phyloP scores from a whole-genome alignment of 2,329 filamentous ascomycete genomes.

The Exophiala viscosa region DNA sequence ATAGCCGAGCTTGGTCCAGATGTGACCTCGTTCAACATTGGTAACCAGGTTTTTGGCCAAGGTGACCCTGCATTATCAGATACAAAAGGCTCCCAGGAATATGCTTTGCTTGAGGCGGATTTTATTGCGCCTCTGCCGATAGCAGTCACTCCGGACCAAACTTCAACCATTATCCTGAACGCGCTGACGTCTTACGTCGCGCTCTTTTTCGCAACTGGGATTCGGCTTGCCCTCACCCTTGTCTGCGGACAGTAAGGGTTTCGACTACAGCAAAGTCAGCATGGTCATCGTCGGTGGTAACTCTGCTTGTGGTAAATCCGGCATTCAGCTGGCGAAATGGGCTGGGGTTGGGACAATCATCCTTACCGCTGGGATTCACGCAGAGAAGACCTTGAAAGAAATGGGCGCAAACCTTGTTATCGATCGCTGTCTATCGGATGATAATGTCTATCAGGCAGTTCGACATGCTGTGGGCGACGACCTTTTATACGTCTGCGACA shows the following conservation, averaged over 20 bases:
- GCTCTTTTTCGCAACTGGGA: background rate
- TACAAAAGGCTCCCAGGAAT: constrained; percentile 4
- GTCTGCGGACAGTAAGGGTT: background rate
- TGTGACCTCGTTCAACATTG: constrained; percentile 1
- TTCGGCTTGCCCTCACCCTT: constrained; percentile 1
- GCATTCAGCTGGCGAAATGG: constrained; percentile 3
- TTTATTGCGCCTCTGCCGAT: background rate
- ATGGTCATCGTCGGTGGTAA: constrained; percentile 1
- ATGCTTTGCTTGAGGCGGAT: constrained; percentile 1
- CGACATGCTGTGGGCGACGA: background rate
- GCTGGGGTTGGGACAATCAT: constrained; percentile 1
- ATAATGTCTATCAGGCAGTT: background rate
- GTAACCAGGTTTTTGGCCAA: constrained; percentile 1
- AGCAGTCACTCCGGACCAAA: constrained; percentile 1
- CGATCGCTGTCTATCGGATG: background rate
- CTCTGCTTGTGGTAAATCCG: background rate
- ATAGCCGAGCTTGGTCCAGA: background rate
- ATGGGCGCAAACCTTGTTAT: constrained; percentile 1
- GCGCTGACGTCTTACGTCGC: constrained; percentile 1
- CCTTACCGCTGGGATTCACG: background rate
- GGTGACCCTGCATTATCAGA: constrained; percentile 1
- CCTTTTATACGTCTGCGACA: constrained; percentile 2
- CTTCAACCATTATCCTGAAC: constrained; percentile 1
- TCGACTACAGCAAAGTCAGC: background rate
- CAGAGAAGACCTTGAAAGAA: background rate